These are phyloP conservation scores for Nigrospora sphaerica DNA, from an alignment of 2,329 filamentous ascomycete genomes.

Conservation along the genomic window DNA sequence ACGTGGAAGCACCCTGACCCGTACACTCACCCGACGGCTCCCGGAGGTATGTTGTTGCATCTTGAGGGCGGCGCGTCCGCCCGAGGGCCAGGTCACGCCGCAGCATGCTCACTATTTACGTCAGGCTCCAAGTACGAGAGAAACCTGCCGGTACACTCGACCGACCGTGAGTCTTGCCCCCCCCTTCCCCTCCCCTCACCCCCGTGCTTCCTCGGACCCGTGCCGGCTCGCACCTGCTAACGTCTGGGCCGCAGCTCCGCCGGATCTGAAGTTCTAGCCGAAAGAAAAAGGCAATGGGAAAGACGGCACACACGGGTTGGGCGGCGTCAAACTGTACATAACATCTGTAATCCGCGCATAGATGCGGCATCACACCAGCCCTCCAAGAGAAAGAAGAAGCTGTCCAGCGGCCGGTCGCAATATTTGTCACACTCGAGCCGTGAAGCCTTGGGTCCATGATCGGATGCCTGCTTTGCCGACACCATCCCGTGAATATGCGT, in stretches of 20 bases:
- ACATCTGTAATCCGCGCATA: constrained; percentile 17
- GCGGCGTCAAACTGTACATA: constrained; percentile 24
- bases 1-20: constrained; percentile 98
- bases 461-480: no score
- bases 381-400: no score
- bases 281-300: constrained; percentile 1
- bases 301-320: constrained; percentile 1
- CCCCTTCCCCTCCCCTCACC: not conserved
- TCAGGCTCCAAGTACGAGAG: constrained; percentile 92
- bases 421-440: no score
- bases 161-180: constrained; percentile 62
- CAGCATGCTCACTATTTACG: constrained; percentile 1
- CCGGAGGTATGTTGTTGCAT: constrained; percentile 63
- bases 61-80: no score
- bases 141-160: constrained; percentile 73
- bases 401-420: not conserved
- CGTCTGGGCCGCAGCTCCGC: constrained; percentile 32
- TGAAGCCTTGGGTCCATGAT: no score
- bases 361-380: not conserved
- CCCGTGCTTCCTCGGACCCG: no score
- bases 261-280: constrained; percentile 38
- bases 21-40: constrained; percentile 81
- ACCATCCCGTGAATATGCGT: no score
- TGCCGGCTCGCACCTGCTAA: constrained; percentile 9
- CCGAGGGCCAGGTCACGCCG: not conserved